A percentile compares a stretch with the other conserved stretches of the same genome.
Conservation (phyloP, 2,329 filamentous ascomycete genomes). For the Aureobasidium uvarum region DNA sequence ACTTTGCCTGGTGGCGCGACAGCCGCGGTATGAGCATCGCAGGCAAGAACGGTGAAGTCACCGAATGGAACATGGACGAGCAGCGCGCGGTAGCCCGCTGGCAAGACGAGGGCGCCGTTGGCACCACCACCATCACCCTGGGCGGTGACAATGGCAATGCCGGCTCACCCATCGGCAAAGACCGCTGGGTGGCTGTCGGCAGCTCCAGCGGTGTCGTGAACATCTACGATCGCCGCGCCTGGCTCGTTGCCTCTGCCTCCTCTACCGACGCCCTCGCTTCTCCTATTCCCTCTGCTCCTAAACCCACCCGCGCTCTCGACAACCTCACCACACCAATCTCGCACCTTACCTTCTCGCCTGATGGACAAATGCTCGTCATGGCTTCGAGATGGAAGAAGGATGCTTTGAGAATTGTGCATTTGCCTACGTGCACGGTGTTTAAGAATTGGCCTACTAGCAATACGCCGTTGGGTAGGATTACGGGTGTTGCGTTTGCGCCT, state of each 20-base stretch:
- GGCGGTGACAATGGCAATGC: slow-evolving; percentile 61
- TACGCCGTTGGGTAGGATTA: slow-evolving; percentile 83
- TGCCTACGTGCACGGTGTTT: slow-evolving; percentile 91
- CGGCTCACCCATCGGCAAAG: slow-evolving; percentile 62
- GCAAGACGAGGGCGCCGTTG: slow-evolving; percentile 86
- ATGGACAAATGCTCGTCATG: slow-evolving; percentile 87
- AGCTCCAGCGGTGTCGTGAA: slow-evolving; percentile 87
- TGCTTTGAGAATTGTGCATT: slow-evolving; percentile 79
- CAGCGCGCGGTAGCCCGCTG: slow-evolving; percentile 74
- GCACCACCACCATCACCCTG: slow-evolving; percentile 76
- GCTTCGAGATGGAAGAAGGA: slow-evolving; percentile 85
- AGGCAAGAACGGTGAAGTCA: slow-evolving; percentile 83
- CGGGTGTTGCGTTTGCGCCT: slow-evolving; percentile 51
- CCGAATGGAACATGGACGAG: slow-evolving; percentile 75
- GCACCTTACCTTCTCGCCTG: slow-evolving; percentile 75
- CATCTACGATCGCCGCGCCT: slow-evolving; percentile 77
- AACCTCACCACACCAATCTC: slow-evolving; percentile 86
- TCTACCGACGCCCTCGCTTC: slow-evolving; percentile 27
- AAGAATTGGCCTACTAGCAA: slow-evolving; percentile 93
- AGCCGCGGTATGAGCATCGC: slow-evolving; percentile 78
- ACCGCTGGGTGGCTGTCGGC: slow-evolving; percentile 86
- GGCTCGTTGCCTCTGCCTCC: slow-evolving; percentile 41
- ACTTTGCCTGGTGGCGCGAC: slow-evolving; percentile 90
- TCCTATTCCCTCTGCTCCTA: slow-evolving; percentile 62
- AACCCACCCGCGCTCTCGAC: slow-evolving; percentile 71